Percentiles rank a stretch among this genome's conserved stretches.
Evolutionary conservation across 257 asterid species (phyloP).

Genomic region (Lycium barbarum): DNA sequence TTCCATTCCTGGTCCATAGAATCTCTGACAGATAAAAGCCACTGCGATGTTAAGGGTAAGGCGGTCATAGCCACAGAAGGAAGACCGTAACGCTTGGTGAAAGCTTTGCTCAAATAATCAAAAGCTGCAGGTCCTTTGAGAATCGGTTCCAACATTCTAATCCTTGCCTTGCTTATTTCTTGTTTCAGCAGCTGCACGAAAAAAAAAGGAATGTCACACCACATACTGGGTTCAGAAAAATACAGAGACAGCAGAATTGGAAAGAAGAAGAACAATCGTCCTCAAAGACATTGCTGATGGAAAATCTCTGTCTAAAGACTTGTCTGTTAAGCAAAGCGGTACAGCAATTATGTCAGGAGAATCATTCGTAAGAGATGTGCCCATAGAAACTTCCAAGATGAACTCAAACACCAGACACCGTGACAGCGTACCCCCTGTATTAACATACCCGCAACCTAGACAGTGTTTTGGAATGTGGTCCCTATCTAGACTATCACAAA

Average conservation of each 20-base stretch:
- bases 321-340: background rate
- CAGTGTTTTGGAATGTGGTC: background rate
- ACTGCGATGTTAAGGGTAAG: conserved; percentile 68
- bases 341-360: background rate
- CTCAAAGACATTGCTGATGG: background rate
- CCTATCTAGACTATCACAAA: background rate
- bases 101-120: conserved; percentile 73
- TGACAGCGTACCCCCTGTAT: background rate
- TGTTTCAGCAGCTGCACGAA: conserved; percentile 71
- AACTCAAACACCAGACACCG: conserved; percentile 2
- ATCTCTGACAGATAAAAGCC: conserved; percentile 61
- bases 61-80: conserved; percentile 61
- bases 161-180: conserved; percentile 85
- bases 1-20: conserved; percentile 71
- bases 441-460: background rate
- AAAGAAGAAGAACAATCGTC: background rate
- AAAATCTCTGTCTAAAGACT: background rate
- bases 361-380: background rate
- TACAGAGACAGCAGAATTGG: conserved; percentile 3
- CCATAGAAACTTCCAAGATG: background rate
- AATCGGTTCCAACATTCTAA: conserved; percentile 77
- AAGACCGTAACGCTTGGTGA: conserved; percentile 69
- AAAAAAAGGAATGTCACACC: conserved; percentile 5
- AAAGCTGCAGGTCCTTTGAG: conserved; percentile 86
- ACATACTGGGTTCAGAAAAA: conserved; percentile 11